Evolutionary conservation across 108 stramenopile genomes (phyloP).

Genomic region (Discostella stelligeroides): DNA sequence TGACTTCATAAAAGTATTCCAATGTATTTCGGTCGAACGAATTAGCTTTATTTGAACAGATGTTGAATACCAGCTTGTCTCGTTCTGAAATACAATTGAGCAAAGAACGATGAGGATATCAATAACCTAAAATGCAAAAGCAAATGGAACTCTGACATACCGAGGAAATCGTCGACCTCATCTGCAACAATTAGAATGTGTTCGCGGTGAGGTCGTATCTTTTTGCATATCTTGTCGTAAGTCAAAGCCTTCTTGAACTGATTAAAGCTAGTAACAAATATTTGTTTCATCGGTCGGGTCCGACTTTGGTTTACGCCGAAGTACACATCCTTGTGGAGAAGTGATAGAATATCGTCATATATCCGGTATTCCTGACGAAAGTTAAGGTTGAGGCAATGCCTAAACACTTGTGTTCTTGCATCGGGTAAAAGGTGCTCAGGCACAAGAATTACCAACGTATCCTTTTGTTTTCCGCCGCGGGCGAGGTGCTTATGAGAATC

Average conservation of each 20-base stretch:
- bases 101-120: not conserved
- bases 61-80: constrained; percentile 65
- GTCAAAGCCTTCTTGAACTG: constrained; percentile 64
- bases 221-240: constrained; percentile 56
- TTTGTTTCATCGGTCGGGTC: constrained; percentile 31
- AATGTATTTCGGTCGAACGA: constrained; percentile 46
- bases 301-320: constrained; percentile 15
- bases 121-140: not conserved
- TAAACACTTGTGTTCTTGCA: constrained; percentile 52
- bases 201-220: constrained; percentile 55
- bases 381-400: constrained; percentile 58
- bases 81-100: constrained; percentile 28
- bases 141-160: not conserved
- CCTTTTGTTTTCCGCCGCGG: constrained; percentile 51
- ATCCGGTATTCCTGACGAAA: constrained; percentile 57
- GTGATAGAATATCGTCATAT: constrained; percentile 57
- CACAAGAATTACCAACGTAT: constrained; percentile 52
- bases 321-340: constrained; percentile 40
- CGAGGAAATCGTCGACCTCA: constrained; percentile 61
- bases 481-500: constrained; percentile 49
- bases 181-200: constrained; percentile 55
- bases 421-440: constrained; percentile 60
- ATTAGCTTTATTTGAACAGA: constrained; percentile 59
- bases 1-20: constrained; percentile 45
- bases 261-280: constrained; percentile 63